Evolutionary conservation across 495 filamentous ascomycete species (phyloP).

Genomic region (Rhypophila decipiens): DNA sequence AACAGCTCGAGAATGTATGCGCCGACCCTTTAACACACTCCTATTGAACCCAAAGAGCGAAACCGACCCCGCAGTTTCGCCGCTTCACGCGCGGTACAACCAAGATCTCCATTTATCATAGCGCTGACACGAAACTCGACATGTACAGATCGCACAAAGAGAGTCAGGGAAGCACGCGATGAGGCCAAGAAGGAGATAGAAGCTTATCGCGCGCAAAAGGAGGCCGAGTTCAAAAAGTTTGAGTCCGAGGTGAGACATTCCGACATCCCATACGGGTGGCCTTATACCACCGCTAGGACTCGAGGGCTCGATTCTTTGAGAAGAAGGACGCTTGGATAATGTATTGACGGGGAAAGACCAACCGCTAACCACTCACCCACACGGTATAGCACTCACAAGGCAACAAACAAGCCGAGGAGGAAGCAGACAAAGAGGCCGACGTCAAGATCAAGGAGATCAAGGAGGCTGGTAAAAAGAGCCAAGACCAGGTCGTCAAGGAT

Average conservation of each 20-base stretch:
- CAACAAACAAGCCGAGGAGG: conserved; percentile 81
- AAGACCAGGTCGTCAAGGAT: conserved; percentile 71
- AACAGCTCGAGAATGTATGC: conserved; percentile 39
- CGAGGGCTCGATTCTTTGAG: too few species aligned
- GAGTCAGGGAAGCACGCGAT: conserved; percentile 87
- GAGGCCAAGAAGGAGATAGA: conserved; percentile 99
- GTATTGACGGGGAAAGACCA: too few species aligned
- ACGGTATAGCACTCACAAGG: conserved; percentile 66
- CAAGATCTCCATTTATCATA: too few species aligned
- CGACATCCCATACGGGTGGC: not conserved
- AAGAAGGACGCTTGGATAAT: too few species aligned
- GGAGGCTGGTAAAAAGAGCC: conserved; percentile 67
- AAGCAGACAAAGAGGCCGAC: conserved; percentile 76
- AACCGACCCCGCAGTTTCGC: too few species aligned
- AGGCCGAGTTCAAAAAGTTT: conserved; percentile 91
- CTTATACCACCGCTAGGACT: not conserved
- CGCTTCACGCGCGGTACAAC: too few species aligned
- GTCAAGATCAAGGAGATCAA: conserved; percentile 77
- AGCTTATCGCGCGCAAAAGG: conserved; percentile 83
- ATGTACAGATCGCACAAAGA: conserved; percentile 80
- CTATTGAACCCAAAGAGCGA: not conserved
- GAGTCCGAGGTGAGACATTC: conserved; percentile 68
- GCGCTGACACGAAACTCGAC: not conserved
- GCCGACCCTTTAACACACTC: not conserved
- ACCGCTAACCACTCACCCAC: not conserved